phyloP scores from a whole-genome alignment of 176 grass and related monocot genomes.

The Aechmea fasciata region DNA sequence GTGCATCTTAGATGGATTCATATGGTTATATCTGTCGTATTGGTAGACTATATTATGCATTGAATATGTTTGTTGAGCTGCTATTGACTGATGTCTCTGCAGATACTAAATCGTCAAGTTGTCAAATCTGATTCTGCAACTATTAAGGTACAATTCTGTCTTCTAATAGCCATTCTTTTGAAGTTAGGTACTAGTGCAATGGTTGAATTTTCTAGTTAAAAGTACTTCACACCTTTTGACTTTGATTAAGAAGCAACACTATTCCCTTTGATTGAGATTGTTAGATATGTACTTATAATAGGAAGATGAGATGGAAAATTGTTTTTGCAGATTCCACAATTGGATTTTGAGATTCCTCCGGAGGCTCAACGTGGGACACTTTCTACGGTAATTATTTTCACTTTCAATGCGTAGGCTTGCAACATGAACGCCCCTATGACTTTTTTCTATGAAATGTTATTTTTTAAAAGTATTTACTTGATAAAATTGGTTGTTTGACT shows the following conservation, averaged over 20 bases:
- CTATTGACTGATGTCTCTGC: constrained; percentile 25
- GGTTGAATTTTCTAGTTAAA: neutral
- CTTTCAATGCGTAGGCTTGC: neutral
- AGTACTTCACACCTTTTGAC: neutral
- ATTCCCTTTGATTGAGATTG: no score
- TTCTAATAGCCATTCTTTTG: neutral
- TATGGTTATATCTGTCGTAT: neutral
- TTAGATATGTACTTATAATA: neutral
- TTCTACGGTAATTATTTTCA: constrained; percentile 52
- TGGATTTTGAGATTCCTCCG: constrained; percentile 93
- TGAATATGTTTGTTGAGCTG: neutral
- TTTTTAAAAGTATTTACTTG: neutral
- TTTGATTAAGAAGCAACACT: neutral
- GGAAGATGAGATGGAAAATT: neutral
- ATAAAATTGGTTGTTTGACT: neutral
- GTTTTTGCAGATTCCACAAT: constrained; percentile 63
- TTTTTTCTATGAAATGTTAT: neutral
- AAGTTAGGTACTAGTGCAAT: neutral
- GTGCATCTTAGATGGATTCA: neutral
- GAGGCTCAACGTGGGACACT: constrained; percentile 84
- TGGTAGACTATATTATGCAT: neutral
- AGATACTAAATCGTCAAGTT: constrained; percentile 87
- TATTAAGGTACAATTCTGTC: constrained; percentile 48
- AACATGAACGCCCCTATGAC: neutral
- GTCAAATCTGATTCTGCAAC: constrained; percentile 97